These are phyloP conservation scores for Henningerozyma blattae DNA, from an alignment of 805 yeast genomes.

Conservation along the genomic window DNA sequence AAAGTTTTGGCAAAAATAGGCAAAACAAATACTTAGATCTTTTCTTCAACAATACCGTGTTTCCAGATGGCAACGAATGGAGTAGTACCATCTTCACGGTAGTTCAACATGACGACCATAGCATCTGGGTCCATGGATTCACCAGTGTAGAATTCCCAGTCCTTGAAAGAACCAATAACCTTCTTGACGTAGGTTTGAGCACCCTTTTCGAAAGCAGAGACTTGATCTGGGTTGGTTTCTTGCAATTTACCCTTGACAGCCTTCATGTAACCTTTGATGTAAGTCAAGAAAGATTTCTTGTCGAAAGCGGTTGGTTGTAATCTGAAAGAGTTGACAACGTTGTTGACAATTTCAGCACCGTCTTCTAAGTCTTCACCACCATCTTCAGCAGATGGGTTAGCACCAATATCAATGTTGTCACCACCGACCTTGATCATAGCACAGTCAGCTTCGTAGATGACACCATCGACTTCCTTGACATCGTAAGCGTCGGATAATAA, in stretches of 20 bases:
- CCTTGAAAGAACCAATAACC: constrained; percentile 88
- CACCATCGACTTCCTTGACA: constrained; percentile 74
- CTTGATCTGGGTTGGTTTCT: constrained; percentile 79
- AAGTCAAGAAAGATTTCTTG: constrained; percentile 93
- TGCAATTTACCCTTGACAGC: constrained; percentile 80
- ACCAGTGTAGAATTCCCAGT: constrained; percentile 99
- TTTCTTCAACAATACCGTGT: constrained; percentile 86
- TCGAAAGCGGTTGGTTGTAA: constrained; percentile 91
- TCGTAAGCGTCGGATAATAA: constrained; percentile 96
- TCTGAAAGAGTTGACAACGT: constrained; percentile 97
- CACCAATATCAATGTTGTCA: constrained; percentile 96
- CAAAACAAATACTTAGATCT: constrained; percentile 48
- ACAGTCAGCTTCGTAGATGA: constrained; percentile 95
- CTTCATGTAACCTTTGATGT: constrained; percentile 99
- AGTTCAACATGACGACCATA: constrained; percentile 95
- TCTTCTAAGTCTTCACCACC: constrained; percentile 77
- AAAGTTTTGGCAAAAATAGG: neutral
- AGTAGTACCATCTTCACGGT: constrained; percentile 99
- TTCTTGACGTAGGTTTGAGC: constrained; percentile 94
- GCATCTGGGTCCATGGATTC: constrained; percentile 99
- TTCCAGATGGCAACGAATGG: constrained; percentile 98
- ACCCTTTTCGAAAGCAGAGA: constrained; percentile 91
- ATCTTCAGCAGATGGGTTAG: constrained; percentile 98
- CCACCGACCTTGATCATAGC: constrained; percentile 79
- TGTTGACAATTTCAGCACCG: constrained; percentile 86